Evolutionary conservation across 495 filamentous ascomycete species (phyloP), one percentile per base, ranked within the genome.

Genomic region (Amniculicola lignicola): DNA sequence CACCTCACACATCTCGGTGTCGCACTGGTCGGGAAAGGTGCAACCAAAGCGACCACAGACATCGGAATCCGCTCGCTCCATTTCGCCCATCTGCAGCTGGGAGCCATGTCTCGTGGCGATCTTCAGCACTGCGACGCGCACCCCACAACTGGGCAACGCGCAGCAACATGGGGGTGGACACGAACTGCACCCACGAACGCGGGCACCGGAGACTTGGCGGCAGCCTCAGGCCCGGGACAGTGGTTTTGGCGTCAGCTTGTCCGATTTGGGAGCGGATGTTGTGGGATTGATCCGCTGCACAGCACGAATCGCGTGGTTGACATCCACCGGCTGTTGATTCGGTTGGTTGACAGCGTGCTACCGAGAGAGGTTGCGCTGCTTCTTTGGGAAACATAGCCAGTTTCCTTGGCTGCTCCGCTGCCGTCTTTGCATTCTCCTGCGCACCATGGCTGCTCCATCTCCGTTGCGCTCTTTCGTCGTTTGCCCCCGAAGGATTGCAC

Each of bases 201-300:
- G 51, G 52, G 44, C 51, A 59, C 47, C 61, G 61, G 61, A 54
- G 22, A 51, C 61, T 55, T 59, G 55, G 61, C 61, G 50, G 27
- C 41, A 42, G 46, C 41, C 33, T 38, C 5, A 14, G 53, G 23
- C 29, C 54, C 61, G 56, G 61, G 46, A 38, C 29, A 16, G 40
- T 3, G 56, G 61, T 55, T 28, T 56, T 43, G 61, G 61, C 61
- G 33, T 49, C 21, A 19, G 15, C 42, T 48, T 52, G 39, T 12
- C 61, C 36, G n/a, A 22, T 52, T 59, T 24, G 35, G 51, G 24
- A 39, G 44, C 56, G 37, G 51, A 45, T 46, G 29, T 39, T 28
- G 19, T 41, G 53, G 48, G 46, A 56, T 40, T 63, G 36, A 40
- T 48, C 60, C 60, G 60, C 60, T 54, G 50, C 50, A 55, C 60